Evolutionary conservation across 768 basidiomycete genomes (phyloP).

Genomic region (Astraeus odoratus): DNA sequence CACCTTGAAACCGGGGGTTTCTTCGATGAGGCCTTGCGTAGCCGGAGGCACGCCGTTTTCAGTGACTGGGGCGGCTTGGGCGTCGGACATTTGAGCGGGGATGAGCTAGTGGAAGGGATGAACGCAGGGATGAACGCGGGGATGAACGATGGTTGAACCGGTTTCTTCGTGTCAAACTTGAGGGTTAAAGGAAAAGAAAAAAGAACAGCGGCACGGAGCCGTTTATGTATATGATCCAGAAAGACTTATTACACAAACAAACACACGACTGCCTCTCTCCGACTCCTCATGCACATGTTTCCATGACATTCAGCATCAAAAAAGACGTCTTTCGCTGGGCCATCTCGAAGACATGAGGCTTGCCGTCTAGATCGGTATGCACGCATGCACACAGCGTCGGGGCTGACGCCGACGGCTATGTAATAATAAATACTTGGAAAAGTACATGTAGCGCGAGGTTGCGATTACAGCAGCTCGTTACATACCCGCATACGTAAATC

Average conservation of each 20-base stretch:
- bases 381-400: no score
- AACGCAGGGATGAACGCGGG: conserved; percentile 32
- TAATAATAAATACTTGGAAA: no score
- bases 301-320: conserved; percentile 30
- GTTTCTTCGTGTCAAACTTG: conserved; percentile 82
- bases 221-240: conserved; percentile 30
- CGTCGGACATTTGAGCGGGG: conserved; percentile 76
- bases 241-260: conserved; percentile 22
- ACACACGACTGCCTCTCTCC: no score
- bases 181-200: conserved; percentile 58
- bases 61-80: conserved; percentile 78
- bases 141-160: conserved; percentile 72
- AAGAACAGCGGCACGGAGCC: conserved; percentile 18
- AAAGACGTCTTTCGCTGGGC: not conserved
- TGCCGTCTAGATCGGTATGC: no score
- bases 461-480: no score
- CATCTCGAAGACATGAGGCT: no score
- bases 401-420: no score
- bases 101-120: conserved; percentile 49
- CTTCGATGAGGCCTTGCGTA: conserved; percentile 65
- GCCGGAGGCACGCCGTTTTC: conserved; percentile 81
- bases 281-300: conserved; percentile 32
- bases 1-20: conserved; percentile 79
- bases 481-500: no score
- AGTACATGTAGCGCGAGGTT: no score